A percentile compares a stretch with the other conserved stretches of the same genome.
Evolutionary conservation across 768 basidiomycete species (phyloP).

Genomic region (Kondoa malvinella): DNA sequence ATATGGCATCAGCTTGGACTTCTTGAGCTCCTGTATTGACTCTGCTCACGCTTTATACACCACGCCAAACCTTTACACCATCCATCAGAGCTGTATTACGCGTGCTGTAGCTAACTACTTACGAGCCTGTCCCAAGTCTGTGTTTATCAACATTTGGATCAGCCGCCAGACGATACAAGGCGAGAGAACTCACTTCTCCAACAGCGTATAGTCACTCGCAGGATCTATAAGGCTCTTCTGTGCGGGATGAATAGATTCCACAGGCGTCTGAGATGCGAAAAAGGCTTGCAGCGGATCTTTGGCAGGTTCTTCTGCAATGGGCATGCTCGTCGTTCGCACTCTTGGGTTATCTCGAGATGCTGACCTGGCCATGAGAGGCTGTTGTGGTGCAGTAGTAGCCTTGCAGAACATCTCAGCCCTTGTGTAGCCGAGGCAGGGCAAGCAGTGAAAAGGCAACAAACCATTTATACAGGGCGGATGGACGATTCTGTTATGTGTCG

Average conservation of each 20-base stretch:
- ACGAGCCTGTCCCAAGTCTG: conserved; percentile 4
- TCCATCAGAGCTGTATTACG: neutral
- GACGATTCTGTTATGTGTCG: too few relatives aligned
- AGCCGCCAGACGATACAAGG: neutral
- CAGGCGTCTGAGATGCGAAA: neutral
- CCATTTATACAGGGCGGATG: too few relatives aligned
- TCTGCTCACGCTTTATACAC: conserved; percentile 70
- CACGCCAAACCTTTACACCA: conserved; percentile 55
- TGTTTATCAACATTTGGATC: neutral
- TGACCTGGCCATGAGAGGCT: too few relatives aligned
- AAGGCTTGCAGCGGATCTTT: neutral
- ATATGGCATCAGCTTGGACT: neutral
- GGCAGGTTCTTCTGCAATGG: neutral
- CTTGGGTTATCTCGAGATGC: too few relatives aligned
- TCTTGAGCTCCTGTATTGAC: neutral
- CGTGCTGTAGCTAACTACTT: neutral
- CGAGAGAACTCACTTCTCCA: conserved; percentile 1
- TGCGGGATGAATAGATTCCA: too few relatives aligned
- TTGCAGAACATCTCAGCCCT: too few relatives aligned
- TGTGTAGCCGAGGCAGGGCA: too few relatives aligned
- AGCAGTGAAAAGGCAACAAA: too few relatives aligned
- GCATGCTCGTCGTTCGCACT: neutral
- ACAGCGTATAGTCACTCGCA: neutral
- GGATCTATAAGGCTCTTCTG: neutral
- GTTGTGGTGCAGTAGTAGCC: too few relatives aligned